phyloP scores from a whole-genome alignment of 208 protist genomes.

The Acanthamoeba rhysodes region DNA sequence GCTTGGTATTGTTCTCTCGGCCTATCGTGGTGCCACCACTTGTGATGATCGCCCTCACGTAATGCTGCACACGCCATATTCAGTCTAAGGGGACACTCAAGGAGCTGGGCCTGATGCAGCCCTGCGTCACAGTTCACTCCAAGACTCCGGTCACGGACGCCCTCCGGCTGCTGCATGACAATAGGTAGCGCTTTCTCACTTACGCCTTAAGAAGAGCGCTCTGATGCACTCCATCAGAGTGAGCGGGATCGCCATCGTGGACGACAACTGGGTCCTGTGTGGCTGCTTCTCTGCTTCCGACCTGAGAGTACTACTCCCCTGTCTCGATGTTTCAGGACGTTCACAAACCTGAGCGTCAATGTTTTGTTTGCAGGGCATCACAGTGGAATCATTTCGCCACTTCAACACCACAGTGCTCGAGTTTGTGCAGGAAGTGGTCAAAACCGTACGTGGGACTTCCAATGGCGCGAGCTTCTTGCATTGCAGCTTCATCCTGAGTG shows the following conservation, averaged over 20 bases:
- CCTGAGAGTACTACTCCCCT: not conserved
- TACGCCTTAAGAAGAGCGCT: too few relatives aligned
- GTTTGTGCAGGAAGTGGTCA: not conserved
- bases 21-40: not conserved
- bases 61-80: too few relatives aligned
- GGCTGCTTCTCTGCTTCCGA: not conserved
- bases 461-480: not conserved
- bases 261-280: slow-evolving; percentile 26
- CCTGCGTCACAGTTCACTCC: not conserved
- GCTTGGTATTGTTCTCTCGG: not conserved
- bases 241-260: slow-evolving; percentile 5
- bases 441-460: not conserved
- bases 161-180: not conserved
- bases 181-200: not conserved
- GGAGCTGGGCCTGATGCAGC: not conserved
- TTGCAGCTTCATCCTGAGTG: not conserved
- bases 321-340: too few relatives aligned
- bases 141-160: not conserved
- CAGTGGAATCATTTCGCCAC: not conserved
- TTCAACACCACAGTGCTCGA: slow-evolving; percentile 15
- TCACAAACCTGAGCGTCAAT: not conserved
- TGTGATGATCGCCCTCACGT: not conserved
- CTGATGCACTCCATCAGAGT: not conserved
- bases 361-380: not conserved
- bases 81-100: not conserved